Evolutionary conservation across 345 rosid genomes (phyloP).

Genomic region (Acer saccharum): DNA sequence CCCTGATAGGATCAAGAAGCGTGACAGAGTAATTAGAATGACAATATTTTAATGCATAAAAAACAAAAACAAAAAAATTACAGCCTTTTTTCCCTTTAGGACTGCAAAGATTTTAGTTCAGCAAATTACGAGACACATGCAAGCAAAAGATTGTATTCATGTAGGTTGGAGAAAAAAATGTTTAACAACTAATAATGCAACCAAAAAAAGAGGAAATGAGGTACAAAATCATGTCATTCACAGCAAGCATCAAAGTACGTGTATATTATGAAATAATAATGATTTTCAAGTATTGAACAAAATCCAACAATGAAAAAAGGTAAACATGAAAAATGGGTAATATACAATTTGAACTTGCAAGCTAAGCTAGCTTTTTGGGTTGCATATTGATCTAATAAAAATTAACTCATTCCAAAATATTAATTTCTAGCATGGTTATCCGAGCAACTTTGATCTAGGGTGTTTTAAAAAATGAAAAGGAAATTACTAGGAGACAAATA

Average conservation of each 20-base stretch:
- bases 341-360: background rate
- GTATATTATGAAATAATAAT: background rate
- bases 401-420: too few species aligned
- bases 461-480: background rate
- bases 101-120: slow-evolving; percentile 5
- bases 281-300: background rate
- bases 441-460: background rate
- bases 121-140: background rate
- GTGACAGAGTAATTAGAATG: slow-evolving; percentile 13
- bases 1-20: slow-evolving; percentile 55
- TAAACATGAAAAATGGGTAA: background rate
- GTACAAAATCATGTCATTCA: slow-evolving; percentile 2
- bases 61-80: background rate
- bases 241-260: background rate
- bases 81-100: background rate
- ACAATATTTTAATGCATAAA: slow-evolving; percentile 7
- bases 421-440: background rate
- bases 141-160: background rate
- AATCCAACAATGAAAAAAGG: background rate
- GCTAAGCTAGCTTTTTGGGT: background rate
- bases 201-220: background rate
- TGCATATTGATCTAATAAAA: too few species aligned
- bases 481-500: background rate
- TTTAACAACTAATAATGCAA: slow-evolving; percentile 4
- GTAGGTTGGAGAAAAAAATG: background rate